Percentiles rank a stretch among this genome's conserved stretches.
Evolutionary conservation across 495 filamentous ascomycete genomes (phyloP).

Genomic region (Penicillium canariense): DNA sequence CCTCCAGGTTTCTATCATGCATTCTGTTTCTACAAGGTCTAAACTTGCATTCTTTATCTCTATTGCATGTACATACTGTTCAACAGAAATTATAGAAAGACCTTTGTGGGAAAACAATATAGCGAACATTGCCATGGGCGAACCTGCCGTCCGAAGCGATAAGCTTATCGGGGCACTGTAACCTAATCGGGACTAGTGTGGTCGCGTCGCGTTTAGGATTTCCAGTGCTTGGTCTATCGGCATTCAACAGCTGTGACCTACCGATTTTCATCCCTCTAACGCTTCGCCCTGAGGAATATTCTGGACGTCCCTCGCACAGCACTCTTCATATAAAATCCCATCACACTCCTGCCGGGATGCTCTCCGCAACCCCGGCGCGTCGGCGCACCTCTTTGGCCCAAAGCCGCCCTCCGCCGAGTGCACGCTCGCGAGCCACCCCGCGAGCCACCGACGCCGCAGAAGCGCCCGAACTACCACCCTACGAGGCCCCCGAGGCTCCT

Average conservation of each 20-base stretch:
- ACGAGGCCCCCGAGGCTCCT: slow-evolving; percentile 56
- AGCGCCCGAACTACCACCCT: slow-evolving; percentile 51
- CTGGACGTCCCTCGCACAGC: too few relatives aligned
- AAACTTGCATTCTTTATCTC: slow-evolving; percentile 15
- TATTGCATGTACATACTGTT: neutral
- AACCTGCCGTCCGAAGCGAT: slow-evolving; percentile 3
- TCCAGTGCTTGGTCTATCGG: slow-evolving; percentile 12
- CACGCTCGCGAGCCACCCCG: slow-evolving; percentile 4
- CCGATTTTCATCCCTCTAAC: neutral
- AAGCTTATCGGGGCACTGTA: slow-evolving; percentile 29
- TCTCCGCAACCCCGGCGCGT: slow-evolving; percentile 22
- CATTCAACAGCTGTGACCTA: neutral
- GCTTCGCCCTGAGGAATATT: neutral
- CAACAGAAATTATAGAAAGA: neutral
- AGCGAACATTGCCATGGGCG: too few relatives aligned
- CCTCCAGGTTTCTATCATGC: slow-evolving; percentile 72
- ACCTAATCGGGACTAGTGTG: slow-evolving; percentile 34
- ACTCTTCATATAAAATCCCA: neutral
- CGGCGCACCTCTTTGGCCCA: slow-evolving; percentile 16
- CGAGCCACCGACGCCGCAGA: neutral
- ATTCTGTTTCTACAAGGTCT: slow-evolving; percentile 94
- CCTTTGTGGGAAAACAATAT: too few relatives aligned
- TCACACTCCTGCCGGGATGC: slow-evolving; percentile 2
- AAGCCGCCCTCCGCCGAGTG: slow-evolving; percentile 16
- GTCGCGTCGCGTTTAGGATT: slow-evolving; percentile 36